Percentiles rank a stretch among this genome's conserved stretches.
Conservation (phyloP, 805 yeast species). For the Wickerhamomyces silvicola region DNA sequence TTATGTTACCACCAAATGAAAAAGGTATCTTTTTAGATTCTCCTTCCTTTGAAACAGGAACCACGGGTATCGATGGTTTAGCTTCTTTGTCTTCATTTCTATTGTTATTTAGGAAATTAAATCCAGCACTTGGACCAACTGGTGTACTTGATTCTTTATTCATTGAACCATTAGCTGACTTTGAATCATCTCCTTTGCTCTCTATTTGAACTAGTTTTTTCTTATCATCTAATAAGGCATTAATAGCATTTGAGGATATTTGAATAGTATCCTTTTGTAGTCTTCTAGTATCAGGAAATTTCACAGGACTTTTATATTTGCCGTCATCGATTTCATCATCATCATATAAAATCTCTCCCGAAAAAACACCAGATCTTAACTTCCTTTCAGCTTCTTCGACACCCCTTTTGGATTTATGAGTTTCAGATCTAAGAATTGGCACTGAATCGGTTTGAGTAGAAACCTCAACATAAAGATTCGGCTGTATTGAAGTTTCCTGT, state of each 20-base stretch:
- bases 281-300: slow-evolving; percentile 9
- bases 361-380: slow-evolving; percentile 19
- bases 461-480: slow-evolving; percentile 17
- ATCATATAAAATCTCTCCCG: slow-evolving; percentile 21
- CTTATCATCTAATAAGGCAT: slow-evolving; percentile 10
- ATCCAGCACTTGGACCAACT: slow-evolving; percentile 25
- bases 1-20: slow-evolving; percentile 1
- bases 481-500: no score
- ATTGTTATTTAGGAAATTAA: slow-evolving; percentile 17
- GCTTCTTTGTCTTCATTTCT: slow-evolving; percentile 4
- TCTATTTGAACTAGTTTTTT: slow-evolving; percentile 15
- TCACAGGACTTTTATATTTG: slow-evolving; percentile 14
- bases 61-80: not conserved
- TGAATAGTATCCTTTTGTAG: not conserved
- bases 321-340: slow-evolving; percentile 14
- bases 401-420: slow-evolving; percentile 5
- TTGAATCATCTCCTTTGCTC: not conserved
- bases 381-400: slow-evolving; percentile 17
- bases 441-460: slow-evolving; percentile 20
- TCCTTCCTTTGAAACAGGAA: not conserved
- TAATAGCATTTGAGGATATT: slow-evolving; percentile 8
- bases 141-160: slow-evolving; percentile 2
- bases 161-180: slow-evolving; percentile 1
- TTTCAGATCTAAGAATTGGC: slow-evolving; percentile 14
- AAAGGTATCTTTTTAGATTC: not conserved